A percentile compares a stretch with the other conserved stretches of the same genome.
These are phyloP conservation scores for Begonia loranthoides DNA, from an alignment of 306 rosid genomes.

Conservation along the genomic window DNA sequence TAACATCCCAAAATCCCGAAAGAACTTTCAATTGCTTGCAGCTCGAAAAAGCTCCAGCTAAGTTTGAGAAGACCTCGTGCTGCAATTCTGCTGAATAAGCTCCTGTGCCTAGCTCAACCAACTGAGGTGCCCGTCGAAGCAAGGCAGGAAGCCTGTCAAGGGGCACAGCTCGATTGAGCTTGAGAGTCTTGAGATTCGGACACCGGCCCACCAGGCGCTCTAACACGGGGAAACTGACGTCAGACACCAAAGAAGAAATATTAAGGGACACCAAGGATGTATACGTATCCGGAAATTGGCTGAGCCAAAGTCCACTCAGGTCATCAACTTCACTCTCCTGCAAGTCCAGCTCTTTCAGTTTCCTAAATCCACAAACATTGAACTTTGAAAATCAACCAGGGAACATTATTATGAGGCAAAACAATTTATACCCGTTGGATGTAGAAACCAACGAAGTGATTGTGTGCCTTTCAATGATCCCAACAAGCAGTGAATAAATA, in stretches of 20 bases:
- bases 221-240: slow-evolving; percentile 63
- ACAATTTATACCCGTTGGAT: too few relatives aligned
- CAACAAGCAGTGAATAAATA: too few relatives aligned
- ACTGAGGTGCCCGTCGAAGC: slow-evolving; percentile 54
- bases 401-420: too few relatives aligned
- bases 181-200: slow-evolving; percentile 62
- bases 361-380: slow-evolving; percentile 33
- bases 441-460: too few relatives aligned
- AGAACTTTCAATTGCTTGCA: slow-evolving; percentile 55
- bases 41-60: slow-evolving; percentile 31
- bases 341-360: slow-evolving; percentile 73
- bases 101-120: slow-evolving; percentile 80
- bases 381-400: too few relatives aligned
- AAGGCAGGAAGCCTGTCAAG: slow-evolving; percentile 56
- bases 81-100: slow-evolving; percentile 52
- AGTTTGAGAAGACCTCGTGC: slow-evolving; percentile 47
- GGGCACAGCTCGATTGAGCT: slow-evolving; percentile 77
- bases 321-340: slow-evolving; percentile 92
- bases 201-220: slow-evolving; percentile 82
- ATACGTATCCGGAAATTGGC: slow-evolving; percentile 80
- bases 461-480: too few relatives aligned
- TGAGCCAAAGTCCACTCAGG: slow-evolving; percentile 82
- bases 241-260: slow-evolving; percentile 64
- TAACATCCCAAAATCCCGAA: slow-evolving; percentile 88
- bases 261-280: slow-evolving; percentile 80